These are phyloP conservation scores for Zopfia rhizophila DNA, from an alignment of 2,329 filamentous ascomycete genomes.

Conservation along the genomic window DNA sequence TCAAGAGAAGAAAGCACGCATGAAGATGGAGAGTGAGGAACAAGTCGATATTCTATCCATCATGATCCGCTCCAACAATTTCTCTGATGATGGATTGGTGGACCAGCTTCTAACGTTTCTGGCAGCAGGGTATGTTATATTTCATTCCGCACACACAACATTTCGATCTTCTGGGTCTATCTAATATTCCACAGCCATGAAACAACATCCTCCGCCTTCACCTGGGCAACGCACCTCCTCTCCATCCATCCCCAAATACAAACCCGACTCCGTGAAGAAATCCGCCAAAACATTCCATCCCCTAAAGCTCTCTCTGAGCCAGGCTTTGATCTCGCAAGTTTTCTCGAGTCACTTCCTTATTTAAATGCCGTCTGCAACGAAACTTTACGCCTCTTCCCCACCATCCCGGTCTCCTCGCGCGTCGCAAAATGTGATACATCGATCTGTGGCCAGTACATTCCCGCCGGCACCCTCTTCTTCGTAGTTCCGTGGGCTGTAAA, in stretches of 20 bases:
- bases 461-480: slow-evolving; percentile 51
- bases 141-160: too few species aligned
- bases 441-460: slow-evolving; percentile 49
- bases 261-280: slow-evolving; percentile 72
- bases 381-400: slow-evolving; percentile 51
- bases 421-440: slow-evolving; percentile 43
- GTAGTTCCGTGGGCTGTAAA: slow-evolving; percentile 57
- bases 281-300: slow-evolving; percentile 69
- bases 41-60: slow-evolving; percentile 58
- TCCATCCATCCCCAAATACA: slow-evolving; percentile 73
- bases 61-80: slow-evolving; percentile 63
- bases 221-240: slow-evolving; percentile 80
- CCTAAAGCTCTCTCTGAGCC: slow-evolving; percentile 30
- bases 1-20: slow-evolving; percentile 56
- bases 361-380: slow-evolving; percentile 60
- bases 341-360: slow-evolving; percentile 57
- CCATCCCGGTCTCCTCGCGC: slow-evolving; percentile 48
- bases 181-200: slow-evolving; percentile 68
- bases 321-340: slow-evolving; percentile 40
- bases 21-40: slow-evolving; percentile 46
- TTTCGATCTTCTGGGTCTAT: slow-evolving; percentile 7
- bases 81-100: slow-evolving; percentile 63
- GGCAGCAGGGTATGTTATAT: slow-evolving; percentile 60
- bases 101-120: slow-evolving; percentile 68
- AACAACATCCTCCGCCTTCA: slow-evolving; percentile 78